These are phyloP conservation scores for Crithidia mellificae DNA, from an alignment of 208 protist genomes.

Conservation along the genomic window DNA sequence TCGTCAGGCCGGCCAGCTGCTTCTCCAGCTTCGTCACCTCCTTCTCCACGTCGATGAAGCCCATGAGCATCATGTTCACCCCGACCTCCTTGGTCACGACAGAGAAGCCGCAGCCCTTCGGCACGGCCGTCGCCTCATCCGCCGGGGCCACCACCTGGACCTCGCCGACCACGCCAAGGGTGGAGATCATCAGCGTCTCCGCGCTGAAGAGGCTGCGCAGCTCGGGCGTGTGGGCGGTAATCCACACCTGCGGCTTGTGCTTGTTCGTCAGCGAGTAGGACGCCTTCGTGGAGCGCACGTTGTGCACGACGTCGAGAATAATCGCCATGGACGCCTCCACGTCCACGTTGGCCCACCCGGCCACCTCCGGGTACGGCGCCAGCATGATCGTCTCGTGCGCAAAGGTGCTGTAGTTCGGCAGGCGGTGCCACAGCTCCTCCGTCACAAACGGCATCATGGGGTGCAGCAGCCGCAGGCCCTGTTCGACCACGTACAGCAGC, in stretches of 20 bases:
- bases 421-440: slow-evolving; percentile 99
- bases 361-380: slow-evolving; percentile 70
- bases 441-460: slow-evolving; percentile 99
- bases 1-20: slow-evolving; percentile 71
- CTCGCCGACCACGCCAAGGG: slow-evolving; percentile 80
- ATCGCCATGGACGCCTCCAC: slow-evolving; percentile 85
- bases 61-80: slow-evolving; percentile 89
- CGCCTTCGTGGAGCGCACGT: slow-evolving; percentile 86
- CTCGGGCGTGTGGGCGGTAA: slow-evolving; percentile 55
- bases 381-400: slow-evolving; percentile 87
- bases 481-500: slow-evolving; percentile 92
- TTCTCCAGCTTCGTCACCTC: slow-evolving; percentile 89
- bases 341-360: slow-evolving; percentile 60
- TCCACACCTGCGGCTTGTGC: slow-evolving; percentile 82
- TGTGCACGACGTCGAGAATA: slow-evolving; percentile 87
- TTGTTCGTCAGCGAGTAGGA: slow-evolving; percentile 92
- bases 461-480: slow-evolving; percentile 95
- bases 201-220: slow-evolving; percentile 44
- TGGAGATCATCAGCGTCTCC: slow-evolving; percentile 69
- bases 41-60: slow-evolving; percentile 91
- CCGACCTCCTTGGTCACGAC: slow-evolving; percentile 82
- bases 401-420: slow-evolving; percentile 88
- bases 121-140: slow-evolving; percentile 53
- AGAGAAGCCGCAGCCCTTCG: slow-evolving; percentile 87
- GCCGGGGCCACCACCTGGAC: slow-evolving; percentile 58